Base-by-base conservation (phyloP, 106 monocot genomes). In the Platanthera guangdongensis region DNA sequence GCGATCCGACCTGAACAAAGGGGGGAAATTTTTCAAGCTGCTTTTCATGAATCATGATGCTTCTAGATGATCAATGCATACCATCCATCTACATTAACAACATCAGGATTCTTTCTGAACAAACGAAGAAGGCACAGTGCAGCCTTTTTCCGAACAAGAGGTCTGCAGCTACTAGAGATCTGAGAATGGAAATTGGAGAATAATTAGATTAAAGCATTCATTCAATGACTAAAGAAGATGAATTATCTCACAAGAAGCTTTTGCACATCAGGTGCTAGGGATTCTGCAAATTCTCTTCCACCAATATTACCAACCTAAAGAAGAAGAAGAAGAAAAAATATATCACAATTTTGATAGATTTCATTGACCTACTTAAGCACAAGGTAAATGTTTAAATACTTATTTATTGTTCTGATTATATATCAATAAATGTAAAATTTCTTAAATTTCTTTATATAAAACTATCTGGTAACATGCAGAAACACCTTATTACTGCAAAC, bases 11-110 rank as follows among this genome's bases (percentile, higher is more conserved):
- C 97, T 99, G 83, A 76, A 77, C 77, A 10, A 8, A 65, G 4
- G 72, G 80, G 73, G 47, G 55, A 14, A 79, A 73, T 10, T 32
- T 32, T 28, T 65, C 30, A 65, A 32, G 18, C 59, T 18, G 11
- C 65, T 65, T 12, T 6, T 30, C 32, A 32, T 32, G 32, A 32
- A 32, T 32, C 30, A 65, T 65, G 32, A 65, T 10, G 22, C 30
- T 65, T 65, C 30, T 59, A 28, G 11, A 32, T 30, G 30, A 32
- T 8, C 7, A 47, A 57, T 67, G 78, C 82, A 77, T 86, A 94
- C 97, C 97, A 99, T 46, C 97, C 97, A 85, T 99, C 97, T 46
- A 94, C 76, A 82, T 99, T 99, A 16, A 99, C 88, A 81, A 99
- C 90, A 85, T 99, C 97, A 74, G 94, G 85, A 70, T 99, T 99